Conservation (phyloP, 2,329 filamentous ascomycete species). For the Pezicula carpinea region DNA sequence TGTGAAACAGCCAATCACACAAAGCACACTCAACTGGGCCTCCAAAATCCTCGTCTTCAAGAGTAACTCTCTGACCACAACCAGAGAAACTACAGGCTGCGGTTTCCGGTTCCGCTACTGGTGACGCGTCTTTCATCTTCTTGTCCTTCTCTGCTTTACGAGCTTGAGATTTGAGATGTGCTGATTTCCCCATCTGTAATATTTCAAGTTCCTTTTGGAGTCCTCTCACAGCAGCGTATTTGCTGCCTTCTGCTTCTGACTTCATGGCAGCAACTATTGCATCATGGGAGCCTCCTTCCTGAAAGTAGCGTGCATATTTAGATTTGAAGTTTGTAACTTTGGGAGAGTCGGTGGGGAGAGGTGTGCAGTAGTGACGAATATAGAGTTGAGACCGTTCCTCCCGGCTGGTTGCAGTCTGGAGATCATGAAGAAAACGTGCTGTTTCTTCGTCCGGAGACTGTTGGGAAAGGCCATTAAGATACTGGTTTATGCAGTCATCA, state of each 20-base stretch:
- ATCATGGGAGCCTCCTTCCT: conserved; percentile 18
- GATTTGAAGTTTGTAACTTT: conserved; percentile 23
- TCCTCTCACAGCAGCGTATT: conserved; percentile 6
- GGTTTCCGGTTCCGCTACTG: not conserved
- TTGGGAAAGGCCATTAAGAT: conserved; percentile 8
- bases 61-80: not conserved
- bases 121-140: not conserved
- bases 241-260: conserved; percentile 18
- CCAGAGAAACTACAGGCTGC: not conserved
- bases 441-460: conserved; percentile 8
- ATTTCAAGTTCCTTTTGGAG: conserved; percentile 16
- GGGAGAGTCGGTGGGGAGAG: conserved; percentile 12
- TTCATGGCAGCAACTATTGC: conserved; percentile 20
- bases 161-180: not conserved
- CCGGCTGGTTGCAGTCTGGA: conserved; percentile 16
- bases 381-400: conserved; percentile 22
- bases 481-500: conserved; percentile 13
- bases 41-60: not conserved
- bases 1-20: not conserved
- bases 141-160: not conserved
- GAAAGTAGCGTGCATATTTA: conserved; percentile 26
- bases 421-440: not conserved
- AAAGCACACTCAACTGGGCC: not conserved
- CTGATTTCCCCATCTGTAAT: conserved; percentile 21
- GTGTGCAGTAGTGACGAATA: conserved; percentile 22